Conservation (phyloP, 106 monocot species). For the Apostasia shenzhenica region DNA sequence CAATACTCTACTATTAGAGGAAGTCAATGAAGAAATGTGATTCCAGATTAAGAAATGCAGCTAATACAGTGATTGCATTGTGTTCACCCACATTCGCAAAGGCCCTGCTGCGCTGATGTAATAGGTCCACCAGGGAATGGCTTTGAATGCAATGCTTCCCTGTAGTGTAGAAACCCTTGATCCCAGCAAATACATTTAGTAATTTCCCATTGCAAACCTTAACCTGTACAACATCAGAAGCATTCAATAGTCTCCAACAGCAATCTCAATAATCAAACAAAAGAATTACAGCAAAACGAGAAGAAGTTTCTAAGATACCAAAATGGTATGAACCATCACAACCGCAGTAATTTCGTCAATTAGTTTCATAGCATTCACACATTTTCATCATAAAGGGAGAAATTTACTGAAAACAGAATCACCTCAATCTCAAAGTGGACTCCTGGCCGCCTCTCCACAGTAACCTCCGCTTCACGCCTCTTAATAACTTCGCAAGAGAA, state of each 20-base stretch:
- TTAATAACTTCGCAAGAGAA: constrained; percentile 47
- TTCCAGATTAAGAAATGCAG: neutral
- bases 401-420: neutral
- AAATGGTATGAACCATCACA: too few species aligned
- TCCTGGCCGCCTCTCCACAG: constrained; percentile 44
- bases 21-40: neutral
- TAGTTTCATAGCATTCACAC: neutral
- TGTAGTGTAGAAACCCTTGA: constrained; percentile 60
- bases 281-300: neutral
- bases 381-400: neutral
- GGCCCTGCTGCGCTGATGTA: constrained; percentile 81
- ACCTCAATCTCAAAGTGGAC: constrained; percentile 91
- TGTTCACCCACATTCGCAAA: constrained; percentile 65
- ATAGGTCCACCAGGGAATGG: constrained; percentile 71
- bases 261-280: neutral
- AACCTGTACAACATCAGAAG: constrained; percentile 37
- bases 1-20: neutral
- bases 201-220: constrained; percentile 95
- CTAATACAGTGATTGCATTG: neutral
- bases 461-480: constrained; percentile 30
- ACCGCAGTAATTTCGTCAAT: neutral
- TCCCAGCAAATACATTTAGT: constrained; percentile 44
- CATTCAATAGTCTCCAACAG: neutral
- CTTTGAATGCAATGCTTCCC: constrained; percentile 49
- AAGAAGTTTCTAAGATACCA: neutral